These are phyloP conservation scores for Botrytis pseudocinerea DNA, from an alignment of 2,329 filamentous ascomycete genomes.

Conservation along the genomic window DNA sequence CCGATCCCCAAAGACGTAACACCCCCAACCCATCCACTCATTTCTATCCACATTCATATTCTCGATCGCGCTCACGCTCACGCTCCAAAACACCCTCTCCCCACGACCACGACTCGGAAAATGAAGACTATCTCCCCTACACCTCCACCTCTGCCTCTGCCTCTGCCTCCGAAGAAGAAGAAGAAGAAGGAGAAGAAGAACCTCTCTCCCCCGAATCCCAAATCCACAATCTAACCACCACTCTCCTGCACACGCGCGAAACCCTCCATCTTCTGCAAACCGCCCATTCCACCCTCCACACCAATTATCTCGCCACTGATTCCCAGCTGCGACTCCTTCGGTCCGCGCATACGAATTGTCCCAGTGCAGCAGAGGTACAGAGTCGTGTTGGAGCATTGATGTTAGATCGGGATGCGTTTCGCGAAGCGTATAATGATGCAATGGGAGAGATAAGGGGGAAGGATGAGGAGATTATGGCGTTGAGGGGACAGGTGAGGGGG, in stretches of 20 bases:
- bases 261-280: conserved; percentile 56
- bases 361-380: conserved; percentile 46
- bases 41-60: background rate
- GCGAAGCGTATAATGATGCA: conserved; percentile 51
- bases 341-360: conserved; percentile 49
- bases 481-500: conserved; percentile 62
- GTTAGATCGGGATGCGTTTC: conserved; percentile 43
- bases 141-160: background rate
- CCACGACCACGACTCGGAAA: background rate
- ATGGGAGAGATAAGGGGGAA: conserved; percentile 49
- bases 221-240: conserved; percentile 1
- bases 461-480: conserved; percentile 57
- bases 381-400: conserved; percentile 36
- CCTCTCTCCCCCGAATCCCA: background rate
- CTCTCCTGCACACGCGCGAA: conserved; percentile 20
- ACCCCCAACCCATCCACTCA: background rate
- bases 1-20: background rate
- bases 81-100: background rate
- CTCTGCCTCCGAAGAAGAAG: background rate
- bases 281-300: conserved; percentile 54
- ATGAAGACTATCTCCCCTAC: background rate
- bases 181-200: background rate
- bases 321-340: conserved; percentile 54
- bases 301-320: conserved; percentile 54
- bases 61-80: background rate